Evolutionary conservation across 2,329 filamentous ascomycete species (phyloP).

Genomic region (Aspergillus sp.): DNA sequence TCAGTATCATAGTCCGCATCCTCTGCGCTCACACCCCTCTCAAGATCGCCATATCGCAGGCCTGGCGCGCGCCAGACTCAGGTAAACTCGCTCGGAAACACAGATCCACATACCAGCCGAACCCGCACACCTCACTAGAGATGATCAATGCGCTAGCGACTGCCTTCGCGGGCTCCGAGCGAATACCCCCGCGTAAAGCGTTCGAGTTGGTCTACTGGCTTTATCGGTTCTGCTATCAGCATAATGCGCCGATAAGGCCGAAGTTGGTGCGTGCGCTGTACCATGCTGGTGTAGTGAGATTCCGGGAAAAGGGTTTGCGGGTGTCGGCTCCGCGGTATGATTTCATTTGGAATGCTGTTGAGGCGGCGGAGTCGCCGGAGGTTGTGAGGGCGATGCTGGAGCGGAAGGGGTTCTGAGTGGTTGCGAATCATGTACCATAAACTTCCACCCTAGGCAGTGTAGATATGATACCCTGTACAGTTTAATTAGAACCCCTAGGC

Average conservation of each 20-base stretch:
- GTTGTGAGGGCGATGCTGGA: slow-evolving; percentile 35
- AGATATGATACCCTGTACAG: slow-evolving; percentile 2
- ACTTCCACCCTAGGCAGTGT: neutral
- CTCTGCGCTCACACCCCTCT: slow-evolving; percentile 43
- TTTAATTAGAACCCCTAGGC: neutral
- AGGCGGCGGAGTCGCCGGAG: slow-evolving; percentile 47
- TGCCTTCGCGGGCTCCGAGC: slow-evolving; percentile 44
- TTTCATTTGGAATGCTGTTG: slow-evolving; percentile 52
- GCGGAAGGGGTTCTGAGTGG: neutral
- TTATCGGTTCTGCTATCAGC: slow-evolving; percentile 50
- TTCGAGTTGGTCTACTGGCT: slow-evolving; percentile 54
- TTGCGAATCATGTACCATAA: neutral
- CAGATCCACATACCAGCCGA: slow-evolving; percentile 30
- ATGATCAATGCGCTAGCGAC: slow-evolving; percentile 53
- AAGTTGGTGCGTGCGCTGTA: slow-evolving; percentile 55
- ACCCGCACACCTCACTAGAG: slow-evolving; percentile 44
- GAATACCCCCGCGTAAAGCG: slow-evolving; percentile 45
- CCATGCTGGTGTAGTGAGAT: slow-evolving; percentile 53
- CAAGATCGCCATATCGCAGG: slow-evolving; percentile 42
- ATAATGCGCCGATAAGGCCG: slow-evolving; percentile 48
- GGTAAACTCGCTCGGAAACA: slow-evolving; percentile 30
- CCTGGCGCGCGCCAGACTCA: slow-evolving; percentile 32
- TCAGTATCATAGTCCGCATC: slow-evolving; percentile 39
- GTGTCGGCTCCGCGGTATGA: slow-evolving; percentile 42
- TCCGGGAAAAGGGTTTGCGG: slow-evolving; percentile 40